Evolutionary conservation across 306 rosid genomes (phyloP), one percentile per base, ranked within the genome.

Genomic region (Chamaecrista fasciculata): DNA sequence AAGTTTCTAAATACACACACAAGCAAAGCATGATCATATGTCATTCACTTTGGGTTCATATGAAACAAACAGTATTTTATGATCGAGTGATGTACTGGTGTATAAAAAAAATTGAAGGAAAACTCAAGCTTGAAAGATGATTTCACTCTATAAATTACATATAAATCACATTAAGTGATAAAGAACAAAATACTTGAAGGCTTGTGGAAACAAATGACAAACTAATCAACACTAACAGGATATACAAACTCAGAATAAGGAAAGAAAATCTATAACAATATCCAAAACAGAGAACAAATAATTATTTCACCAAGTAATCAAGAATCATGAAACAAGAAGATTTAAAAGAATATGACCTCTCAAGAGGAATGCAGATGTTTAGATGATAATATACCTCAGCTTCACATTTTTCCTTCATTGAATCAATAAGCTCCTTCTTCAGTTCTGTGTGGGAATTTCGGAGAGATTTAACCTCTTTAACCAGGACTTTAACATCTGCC

Each of bases 401-500:
- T 65, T 87, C 86, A 67, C 67, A 43, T 62, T 85, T 87, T 37
- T 83, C 89, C 80, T 78, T 47, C 36, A 66, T 78, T 5, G 87
- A 72, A 72, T 76, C 86, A 71, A 80, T 67, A 58, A 88, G 91
- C 79, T 91, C 91, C 65, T 83, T 78, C 81, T 91, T 89, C 73
- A 89, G 82, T 77, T 77, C 74, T 37, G 47, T 74, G 72, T 82
- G 95, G 36, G 91, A 86, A 46, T 76, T 89, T 23, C 99, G 92
- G 51, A 95, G 96, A 76, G 91, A 89, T 84, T 91, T 95, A 73
- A 93, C 96, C 83, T 93, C 98, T 81, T 88, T 93, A 77, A 93
- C 90, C 77, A 93, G 87, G 52, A 93, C 81, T 85, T 87, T 93
- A 24, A 91, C 78, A 72, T 95, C 99, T 40, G 93, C 95, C 80